phyloP scores from a whole-genome alignment of 371 early-diverging fungal species.

The Lichtheimia ramosa region DNA sequence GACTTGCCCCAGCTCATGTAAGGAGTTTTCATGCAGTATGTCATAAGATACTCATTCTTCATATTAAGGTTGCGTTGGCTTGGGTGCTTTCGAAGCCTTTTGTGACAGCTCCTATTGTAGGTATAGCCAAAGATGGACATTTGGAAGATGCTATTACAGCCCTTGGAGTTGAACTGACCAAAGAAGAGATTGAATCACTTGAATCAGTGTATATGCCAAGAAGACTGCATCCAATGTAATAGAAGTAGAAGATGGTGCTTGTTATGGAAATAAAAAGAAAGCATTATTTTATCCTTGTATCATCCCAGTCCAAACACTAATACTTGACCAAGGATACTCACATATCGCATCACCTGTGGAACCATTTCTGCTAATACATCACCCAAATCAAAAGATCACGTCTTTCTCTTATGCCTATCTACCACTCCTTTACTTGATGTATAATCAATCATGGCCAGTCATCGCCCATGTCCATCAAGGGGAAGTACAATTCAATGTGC shows the following conservation, averaged over 20 bases:
- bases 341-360: no score
- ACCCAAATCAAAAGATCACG: not conserved
- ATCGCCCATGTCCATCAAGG: not conserved
- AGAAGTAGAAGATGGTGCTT: no score
- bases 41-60: not conserved
- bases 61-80: slow-evolving; percentile 45
- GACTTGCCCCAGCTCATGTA: slow-evolving; percentile 36
- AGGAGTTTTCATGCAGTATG: not conserved
- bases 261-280: no score
- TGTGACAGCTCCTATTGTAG: slow-evolving; percentile 47
- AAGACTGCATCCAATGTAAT: not conserved
- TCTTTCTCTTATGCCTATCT: no score
- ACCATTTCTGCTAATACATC: not conserved
- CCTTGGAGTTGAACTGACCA: slow-evolving; percentile 26
- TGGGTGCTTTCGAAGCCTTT: slow-evolving; percentile 38
- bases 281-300: no score
- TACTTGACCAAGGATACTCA: no score
- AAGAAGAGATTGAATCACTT: slow-evolving; percentile 32
- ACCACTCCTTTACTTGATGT: no score
- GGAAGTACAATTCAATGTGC: not conserved
- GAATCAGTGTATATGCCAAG: slow-evolving; percentile 25
- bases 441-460: not conserved
- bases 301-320: no score
- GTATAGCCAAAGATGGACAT: slow-evolving; percentile 38
- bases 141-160: slow-evolving; percentile 35